phyloP scores from a whole-genome alignment of 2,329 filamentous ascomycete genomes.

The Sporothrix phasma region DNA sequence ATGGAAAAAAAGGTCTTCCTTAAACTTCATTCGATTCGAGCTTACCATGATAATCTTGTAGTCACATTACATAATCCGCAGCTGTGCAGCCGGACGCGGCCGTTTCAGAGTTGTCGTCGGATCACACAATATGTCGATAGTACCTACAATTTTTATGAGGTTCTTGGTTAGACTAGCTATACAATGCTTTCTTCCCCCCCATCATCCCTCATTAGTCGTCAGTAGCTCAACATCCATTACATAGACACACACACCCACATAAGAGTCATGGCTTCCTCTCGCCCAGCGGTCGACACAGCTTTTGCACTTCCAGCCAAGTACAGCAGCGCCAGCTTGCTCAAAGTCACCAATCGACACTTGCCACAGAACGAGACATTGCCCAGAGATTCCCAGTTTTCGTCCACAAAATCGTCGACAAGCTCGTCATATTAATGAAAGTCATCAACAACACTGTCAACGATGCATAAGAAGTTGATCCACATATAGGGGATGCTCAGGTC shows the following conservation, averaged over 20 bases:
- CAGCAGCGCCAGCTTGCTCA: background rate
- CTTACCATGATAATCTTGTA: too few relatives aligned
- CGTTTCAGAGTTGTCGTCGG: background rate
- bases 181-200: too few relatives aligned
- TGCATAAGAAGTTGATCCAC: slow-evolving; percentile 18
- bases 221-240: too few relatives aligned
- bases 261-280: background rate
- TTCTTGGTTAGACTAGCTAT: background rate
- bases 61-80: too few relatives aligned
- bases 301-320: slow-evolving; percentile 1
- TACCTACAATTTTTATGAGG: background rate
- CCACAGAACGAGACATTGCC: background rate
- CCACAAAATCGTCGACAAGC: background rate
- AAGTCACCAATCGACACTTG: background rate
- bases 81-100: background rate
- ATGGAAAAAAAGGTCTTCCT: background rate
- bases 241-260: background rate
- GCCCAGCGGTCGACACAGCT: background rate
- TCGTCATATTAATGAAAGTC: background rate
- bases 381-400: background rate
- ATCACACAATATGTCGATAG: too few relatives aligned
- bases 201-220: too few relatives aligned
- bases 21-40: background rate
- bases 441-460: background rate
- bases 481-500: slow-evolving; percentile 13